Conservation (phyloP, 2,329 filamentous ascomycete species). For the Didymella pinodella region DNA sequence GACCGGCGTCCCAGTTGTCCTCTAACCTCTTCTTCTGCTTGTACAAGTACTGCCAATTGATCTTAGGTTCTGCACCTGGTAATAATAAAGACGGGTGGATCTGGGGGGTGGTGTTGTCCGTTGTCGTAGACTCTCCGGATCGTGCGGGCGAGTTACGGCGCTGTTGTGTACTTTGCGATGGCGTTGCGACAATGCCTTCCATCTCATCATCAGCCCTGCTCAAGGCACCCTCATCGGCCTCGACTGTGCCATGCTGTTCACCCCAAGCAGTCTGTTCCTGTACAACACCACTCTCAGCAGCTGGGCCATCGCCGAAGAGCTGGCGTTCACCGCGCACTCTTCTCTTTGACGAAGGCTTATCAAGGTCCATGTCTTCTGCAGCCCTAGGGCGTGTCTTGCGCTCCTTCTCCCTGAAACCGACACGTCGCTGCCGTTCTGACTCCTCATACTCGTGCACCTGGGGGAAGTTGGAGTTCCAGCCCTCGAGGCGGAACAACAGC, state of each 20-base stretch:
- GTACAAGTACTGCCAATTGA: constrained; percentile 95
- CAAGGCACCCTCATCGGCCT: constrained; percentile 53
- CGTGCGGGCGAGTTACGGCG: constrained; percentile 28
- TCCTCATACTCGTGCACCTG: constrained; percentile 74
- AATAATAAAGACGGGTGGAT: constrained; percentile 47
- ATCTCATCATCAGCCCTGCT: constrained; percentile 46
- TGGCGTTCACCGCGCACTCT: constrained; percentile 56
- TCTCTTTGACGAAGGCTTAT: constrained; percentile 62
- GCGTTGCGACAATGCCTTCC: constrained; percentile 45
- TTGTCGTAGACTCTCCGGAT: constrained; percentile 16
- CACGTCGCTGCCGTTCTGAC: constrained; percentile 53
- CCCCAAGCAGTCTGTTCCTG: constrained; percentile 49
- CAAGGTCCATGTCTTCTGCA: constrained; percentile 57
- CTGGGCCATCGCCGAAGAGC: constrained; percentile 49
- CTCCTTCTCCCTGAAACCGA: constrained; percentile 48
- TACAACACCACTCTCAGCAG: constrained; percentile 31
- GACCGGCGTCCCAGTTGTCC: constrained; percentile 87
- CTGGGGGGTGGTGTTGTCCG: constrained; percentile 28
- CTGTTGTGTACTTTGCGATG: constrained; percentile 26
- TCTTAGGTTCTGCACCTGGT: constrained; percentile 59
- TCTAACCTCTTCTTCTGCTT: constrained; percentile 85
- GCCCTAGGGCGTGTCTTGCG: constrained; percentile 58
- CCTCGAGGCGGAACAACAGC: constrained; percentile 80
- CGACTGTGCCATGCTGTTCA: constrained; percentile 58
- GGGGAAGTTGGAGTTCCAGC: constrained; percentile 75